Evolutionary conservation across 257 asterid genomes (phyloP).

Genomic region (Mitragyna speciosa): DNA sequence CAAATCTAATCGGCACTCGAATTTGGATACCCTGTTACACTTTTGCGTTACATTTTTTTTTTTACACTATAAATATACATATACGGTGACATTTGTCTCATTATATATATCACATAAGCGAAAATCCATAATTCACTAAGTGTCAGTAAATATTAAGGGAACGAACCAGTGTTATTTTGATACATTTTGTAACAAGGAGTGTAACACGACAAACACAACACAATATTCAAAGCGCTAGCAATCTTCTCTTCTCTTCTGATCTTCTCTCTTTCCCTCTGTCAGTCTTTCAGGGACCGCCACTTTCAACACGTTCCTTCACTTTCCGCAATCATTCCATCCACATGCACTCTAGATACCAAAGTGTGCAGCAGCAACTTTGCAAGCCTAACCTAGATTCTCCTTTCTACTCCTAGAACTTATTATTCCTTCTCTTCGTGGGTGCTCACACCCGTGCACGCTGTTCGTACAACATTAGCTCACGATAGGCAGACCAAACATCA

Average conservation of each 20-base stretch:
- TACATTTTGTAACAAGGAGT: too few relatives aligned
- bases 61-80: too few relatives aligned
- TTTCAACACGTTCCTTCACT: conserved; percentile 15
- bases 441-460: not conserved
- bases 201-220: too few relatives aligned
- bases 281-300: conserved; percentile 31
- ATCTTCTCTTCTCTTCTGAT: not conserved
- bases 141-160: too few relatives aligned
- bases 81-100: too few relatives aligned
- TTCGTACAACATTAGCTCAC: not conserved
- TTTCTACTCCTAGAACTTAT: not conserved
- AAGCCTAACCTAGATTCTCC: conserved; percentile 1
- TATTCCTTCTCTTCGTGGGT: not conserved
- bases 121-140: too few relatives aligned
- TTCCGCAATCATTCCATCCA: conserved; percentile 12
- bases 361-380: conserved; percentile 9
- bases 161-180: too few relatives aligned
- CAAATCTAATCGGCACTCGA: not conserved
- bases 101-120: too few relatives aligned
- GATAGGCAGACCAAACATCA: too few relatives aligned
- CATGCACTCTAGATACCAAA: conserved; percentile 22
- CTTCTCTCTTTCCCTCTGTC: not conserved
- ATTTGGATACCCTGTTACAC: too few relatives aligned
- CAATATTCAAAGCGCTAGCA: not conserved
- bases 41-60: too few relatives aligned